A percentile compares a stretch with the other conserved stretches of the same genome.
Evolutionary conservation across 1,284 basidiomycete genomes (phyloP).

Genomic region (Mycena citricolor): DNA sequence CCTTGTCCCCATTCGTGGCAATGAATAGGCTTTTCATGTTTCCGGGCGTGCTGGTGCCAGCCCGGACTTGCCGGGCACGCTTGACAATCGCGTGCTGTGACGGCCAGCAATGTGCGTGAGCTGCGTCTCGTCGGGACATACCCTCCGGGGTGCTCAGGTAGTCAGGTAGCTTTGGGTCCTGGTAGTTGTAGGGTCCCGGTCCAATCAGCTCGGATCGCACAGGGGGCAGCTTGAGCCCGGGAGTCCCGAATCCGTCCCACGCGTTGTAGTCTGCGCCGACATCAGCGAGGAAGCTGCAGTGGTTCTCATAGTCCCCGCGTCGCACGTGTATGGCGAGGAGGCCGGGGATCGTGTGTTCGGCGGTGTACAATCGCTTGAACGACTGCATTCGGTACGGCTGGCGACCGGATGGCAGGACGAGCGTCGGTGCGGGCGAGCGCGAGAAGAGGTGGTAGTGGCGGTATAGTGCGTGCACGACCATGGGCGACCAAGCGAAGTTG

Average conservation of each 20-base stretch:
- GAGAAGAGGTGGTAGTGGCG: constrained; percentile 11
- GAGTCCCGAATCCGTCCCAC: constrained; percentile 43
- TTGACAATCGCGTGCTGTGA: constrained; percentile 1
- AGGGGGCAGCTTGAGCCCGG: constrained; percentile 16
- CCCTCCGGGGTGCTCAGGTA: constrained; percentile 5
- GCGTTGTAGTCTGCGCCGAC: constrained; percentile 44
- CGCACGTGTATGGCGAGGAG: constrained; percentile 60
- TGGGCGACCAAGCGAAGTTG: constrained; percentile 17
- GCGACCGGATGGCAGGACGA: constrained; percentile 45
- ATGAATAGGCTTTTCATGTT: constrained; percentile 7
- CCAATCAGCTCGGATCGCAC: neutral
- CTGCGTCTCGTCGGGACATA: neutral
- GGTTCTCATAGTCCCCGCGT: constrained; percentile 56
- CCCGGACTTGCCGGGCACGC: neutral
- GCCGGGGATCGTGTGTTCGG: constrained; percentile 27
- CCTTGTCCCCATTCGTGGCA: constrained; percentile 10
- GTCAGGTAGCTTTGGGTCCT: constrained; percentile 8
- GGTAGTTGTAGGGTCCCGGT: constrained; percentile 4
- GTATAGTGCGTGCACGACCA: constrained; percentile 4
- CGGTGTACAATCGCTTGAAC: constrained; percentile 17
- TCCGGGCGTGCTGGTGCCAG: neutral
- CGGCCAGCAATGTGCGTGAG: constrained; percentile 13
- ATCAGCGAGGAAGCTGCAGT: constrained; percentile 47
- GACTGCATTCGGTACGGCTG: constrained; percentile 38
- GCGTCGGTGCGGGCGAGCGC: constrained; percentile 50